phyloP scores from a whole-genome alignment of 176 grass and related monocot species.

The Oryza nivara region DNA sequence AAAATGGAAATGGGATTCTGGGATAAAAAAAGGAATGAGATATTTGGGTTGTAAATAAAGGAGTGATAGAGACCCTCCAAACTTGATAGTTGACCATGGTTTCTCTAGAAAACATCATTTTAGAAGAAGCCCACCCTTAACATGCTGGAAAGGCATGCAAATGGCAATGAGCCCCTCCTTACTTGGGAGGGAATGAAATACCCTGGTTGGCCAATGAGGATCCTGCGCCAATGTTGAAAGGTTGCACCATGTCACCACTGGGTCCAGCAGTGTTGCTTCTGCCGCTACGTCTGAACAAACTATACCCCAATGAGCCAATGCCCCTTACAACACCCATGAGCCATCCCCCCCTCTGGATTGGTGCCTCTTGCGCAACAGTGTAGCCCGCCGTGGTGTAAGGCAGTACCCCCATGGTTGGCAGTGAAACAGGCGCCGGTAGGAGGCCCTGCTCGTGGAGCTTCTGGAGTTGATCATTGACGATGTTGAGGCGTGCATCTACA shows the following conservation, averaged over 20 bases:
- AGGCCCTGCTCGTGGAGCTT: neutral
- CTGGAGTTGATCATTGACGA: conserved; percentile 7
- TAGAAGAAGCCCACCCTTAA: too few species aligned
- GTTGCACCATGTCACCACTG: neutral
- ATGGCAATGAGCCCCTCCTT: neutral
- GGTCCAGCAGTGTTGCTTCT: neutral
- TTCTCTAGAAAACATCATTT: neutral
- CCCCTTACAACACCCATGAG: conserved; percentile 7
- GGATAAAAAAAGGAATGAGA: neutral
- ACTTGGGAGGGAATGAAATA: neutral
- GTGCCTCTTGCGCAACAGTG: neutral
- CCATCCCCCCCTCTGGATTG: neutral
- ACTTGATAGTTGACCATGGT: neutral
- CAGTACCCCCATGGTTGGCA: neutral
- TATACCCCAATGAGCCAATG: neutral
- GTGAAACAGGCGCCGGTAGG: neutral
- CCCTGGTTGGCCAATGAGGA: neutral
- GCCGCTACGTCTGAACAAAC: neutral
- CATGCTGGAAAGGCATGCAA: neutral
- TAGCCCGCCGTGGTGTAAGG: neutral
- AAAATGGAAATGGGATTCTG: neutral
- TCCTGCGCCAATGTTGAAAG: neutral
- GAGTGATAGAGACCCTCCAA: neutral
- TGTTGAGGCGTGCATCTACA: neutral
- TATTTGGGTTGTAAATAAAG: neutral